These are phyloP conservation scores for Pistacia atlantica DNA, from an alignment of 345 rosid genomes.

Conservation along the genomic window DNA sequence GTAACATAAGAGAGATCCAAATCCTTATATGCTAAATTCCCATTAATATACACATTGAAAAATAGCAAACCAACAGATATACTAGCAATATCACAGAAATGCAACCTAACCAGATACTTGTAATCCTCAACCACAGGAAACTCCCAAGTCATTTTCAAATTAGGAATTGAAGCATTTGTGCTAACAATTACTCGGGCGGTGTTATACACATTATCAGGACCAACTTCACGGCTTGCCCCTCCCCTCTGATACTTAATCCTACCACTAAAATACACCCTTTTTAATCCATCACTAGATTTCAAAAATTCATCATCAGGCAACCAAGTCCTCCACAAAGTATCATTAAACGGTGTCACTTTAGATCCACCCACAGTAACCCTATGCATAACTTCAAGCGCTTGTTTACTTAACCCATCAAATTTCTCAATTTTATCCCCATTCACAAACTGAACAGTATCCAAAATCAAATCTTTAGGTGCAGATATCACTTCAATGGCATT, in stretches of 20 bases:
- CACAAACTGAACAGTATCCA: conserved; percentile 52
- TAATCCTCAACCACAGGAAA: conserved; percentile 57
- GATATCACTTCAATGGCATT: conserved; percentile 89
- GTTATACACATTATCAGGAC: conserved; percentile 74
- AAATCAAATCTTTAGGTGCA: conserved; percentile 80
- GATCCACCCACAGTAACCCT: conserved; percentile 85
- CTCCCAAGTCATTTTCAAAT: conserved; percentile 68
- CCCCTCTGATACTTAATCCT: conserved; percentile 62
- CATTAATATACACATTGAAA: conserved; percentile 72
- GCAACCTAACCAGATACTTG: conserved; percentile 69
- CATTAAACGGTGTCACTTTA: conserved; percentile 88
- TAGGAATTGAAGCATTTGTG: conserved; percentile 47
- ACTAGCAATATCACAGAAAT: conserved; percentile 90
- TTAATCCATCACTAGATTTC: conserved; percentile 45
- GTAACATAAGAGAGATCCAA: conserved; percentile 48
- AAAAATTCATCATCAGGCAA: conserved; percentile 73
- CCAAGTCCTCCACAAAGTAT: conserved; percentile 91
- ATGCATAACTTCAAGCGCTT: conserved; percentile 58
- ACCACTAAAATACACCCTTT: conserved; percentile 49
- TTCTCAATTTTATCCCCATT: conserved; percentile 39
- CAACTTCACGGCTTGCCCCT: conserved; percentile 73
- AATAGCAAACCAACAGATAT: conserved; percentile 55
- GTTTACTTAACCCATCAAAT: conserved; percentile 51
- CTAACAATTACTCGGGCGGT: conserved; percentile 66
- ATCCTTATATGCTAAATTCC: conserved; percentile 57